Evolutionary conservation across 202 grass and related monocot species (phyloP), one percentile per base, ranked within the genome.

Genomic region (Setaria viridis): DNA sequence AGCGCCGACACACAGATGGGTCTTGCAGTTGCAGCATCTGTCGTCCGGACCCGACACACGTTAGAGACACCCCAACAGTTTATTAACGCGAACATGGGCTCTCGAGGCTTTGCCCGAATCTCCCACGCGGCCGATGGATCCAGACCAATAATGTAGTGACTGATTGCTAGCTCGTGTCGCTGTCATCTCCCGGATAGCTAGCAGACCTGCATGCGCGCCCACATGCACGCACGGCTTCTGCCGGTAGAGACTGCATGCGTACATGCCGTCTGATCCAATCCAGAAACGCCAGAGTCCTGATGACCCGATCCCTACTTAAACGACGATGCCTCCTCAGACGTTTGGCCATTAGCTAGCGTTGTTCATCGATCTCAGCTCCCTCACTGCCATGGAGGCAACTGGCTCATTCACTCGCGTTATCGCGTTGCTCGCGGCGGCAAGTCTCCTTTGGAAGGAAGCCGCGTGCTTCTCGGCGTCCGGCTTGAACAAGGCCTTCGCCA

Each of bases 61-160:
- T 86, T 77, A 76, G 16, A 81, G 56, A 54, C 63, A 19, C 12
- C 49, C 9, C 30, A 47, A 20, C 78, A 78, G 83, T 86, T 89
- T 77, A 86, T 82, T 86, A 78, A 82, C 48, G 25, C 14, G 88
- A 89, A 89, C 83, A 89, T 89, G 88, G 87, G 55, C 53, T 75
- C 62, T 62, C 60, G 16, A 57, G 37, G 50, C 46, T 30, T 32
- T 13, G 37, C 39, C 25, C 74, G 62, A 80, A 76, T 81, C 77
- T 77, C 88, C 87, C 77, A 82, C 34, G 88, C 84, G 77, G 77
- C 63, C 46, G 77, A 89, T 39, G 63, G 66, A 71, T 77, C 72
- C 45, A 35, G 55, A 8, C 25, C 67, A 84, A 88, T 88, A 84
- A 88, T 88, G 29, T 7, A 76, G 43, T 39, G 3, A n/a, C 41